Percentiles rank a stretch among this genome's conserved stretches.
These are phyloP conservation scores for Diaporthe vexans DNA, from an alignment of 2,329 filamentous ascomycete genomes.

Conservation along the genomic window DNA sequence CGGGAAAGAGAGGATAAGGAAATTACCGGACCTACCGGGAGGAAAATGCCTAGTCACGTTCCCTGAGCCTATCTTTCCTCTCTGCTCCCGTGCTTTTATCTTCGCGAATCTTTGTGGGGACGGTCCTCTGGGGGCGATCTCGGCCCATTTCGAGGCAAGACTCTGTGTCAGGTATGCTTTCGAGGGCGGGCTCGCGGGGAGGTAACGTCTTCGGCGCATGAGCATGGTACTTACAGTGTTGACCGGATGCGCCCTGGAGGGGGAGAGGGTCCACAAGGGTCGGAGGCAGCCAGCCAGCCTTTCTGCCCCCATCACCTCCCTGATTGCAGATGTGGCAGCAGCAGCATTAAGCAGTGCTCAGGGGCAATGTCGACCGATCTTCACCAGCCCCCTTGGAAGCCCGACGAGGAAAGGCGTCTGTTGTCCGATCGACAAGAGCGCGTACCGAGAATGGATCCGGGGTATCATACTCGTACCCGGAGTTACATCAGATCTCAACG, in stretches of 20 bases:
- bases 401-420: background rate
- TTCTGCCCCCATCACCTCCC: background rate
- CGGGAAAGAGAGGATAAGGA: background rate
- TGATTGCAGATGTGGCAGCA: too few species aligned
- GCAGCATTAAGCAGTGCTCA: slow-evolving; percentile 12
- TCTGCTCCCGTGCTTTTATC: background rate
- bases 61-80: background rate
- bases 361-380: slow-evolving; percentile 5
- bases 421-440: slow-evolving; percentile 9
- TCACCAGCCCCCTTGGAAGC: background rate
- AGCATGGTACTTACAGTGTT: slow-evolving; percentile 1
- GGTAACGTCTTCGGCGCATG: slow-evolving; percentile 14
- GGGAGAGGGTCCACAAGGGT: slow-evolving; percentile 10
- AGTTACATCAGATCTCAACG: background rate
- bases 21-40: background rate
- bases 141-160: background rate
- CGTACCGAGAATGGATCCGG: background rate
- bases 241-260: background rate
- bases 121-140: background rate
- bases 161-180: background rate
- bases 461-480: slow-evolving; percentile 13
- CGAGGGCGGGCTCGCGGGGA: background rate
- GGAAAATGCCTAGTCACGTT: background rate
- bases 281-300: slow-evolving; percentile 13
- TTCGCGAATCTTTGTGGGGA: background rate